These are phyloP conservation scores for Amesomyces nigricolor DNA, from an alignment of 2,329 filamentous ascomycete genomes.

Conservation along the genomic window DNA sequence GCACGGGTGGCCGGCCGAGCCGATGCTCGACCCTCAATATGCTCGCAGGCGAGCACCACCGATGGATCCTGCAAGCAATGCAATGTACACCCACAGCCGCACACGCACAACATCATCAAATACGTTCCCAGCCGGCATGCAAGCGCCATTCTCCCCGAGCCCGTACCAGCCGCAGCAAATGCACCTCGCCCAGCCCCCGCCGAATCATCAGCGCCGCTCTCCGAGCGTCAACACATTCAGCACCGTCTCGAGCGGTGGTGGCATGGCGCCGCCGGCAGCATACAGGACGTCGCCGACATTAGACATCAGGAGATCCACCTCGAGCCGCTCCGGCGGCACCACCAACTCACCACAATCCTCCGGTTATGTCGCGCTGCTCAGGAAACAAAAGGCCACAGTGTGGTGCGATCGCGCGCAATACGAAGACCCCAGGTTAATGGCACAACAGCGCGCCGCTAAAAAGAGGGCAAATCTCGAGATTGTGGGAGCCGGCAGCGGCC, in stretches of 20 bases:
- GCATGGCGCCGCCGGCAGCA: slow-evolving; percentile 46
- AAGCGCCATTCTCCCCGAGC: slow-evolving; percentile 16
- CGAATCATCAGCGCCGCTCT: slow-evolving; percentile 48
- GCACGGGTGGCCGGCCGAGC: slow-evolving; percentile 20
- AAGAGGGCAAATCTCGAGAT: slow-evolving; percentile 81
- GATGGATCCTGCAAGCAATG: slow-evolving; percentile 23
- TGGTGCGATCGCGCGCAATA: slow-evolving; percentile 95
- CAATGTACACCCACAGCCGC: slow-evolving; percentile 49
- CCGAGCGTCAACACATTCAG: slow-evolving; percentile 64
- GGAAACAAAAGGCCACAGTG: slow-evolving; percentile 95
- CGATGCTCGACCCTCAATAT: slow-evolving; percentile 32
- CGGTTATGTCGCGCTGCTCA: slow-evolving; percentile 93
- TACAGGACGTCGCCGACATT: slow-evolving; percentile 50
- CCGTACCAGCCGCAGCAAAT: slow-evolving; percentile 28
- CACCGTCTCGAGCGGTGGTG: slow-evolving; percentile 54
- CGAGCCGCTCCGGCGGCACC: slow-evolving; percentile 60
- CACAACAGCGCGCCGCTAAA: slow-evolving; percentile 82
- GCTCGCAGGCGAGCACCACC: slow-evolving; percentile 29
- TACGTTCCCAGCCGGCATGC: slow-evolving; percentile 37
- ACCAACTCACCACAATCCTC: slow-evolving; percentile 47
- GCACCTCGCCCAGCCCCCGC: slow-evolving; percentile 30
- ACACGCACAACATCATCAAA: slow-evolving; percentile 54
- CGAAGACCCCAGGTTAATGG: slow-evolving; percentile 78
- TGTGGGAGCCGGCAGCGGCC: slow-evolving; percentile 48
- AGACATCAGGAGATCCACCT: slow-evolving; percentile 70